These are phyloP conservation scores for Trichosporon sp. DNA, from an alignment of 1,284 basidiomycete genomes.

Conservation along the genomic window DNA sequence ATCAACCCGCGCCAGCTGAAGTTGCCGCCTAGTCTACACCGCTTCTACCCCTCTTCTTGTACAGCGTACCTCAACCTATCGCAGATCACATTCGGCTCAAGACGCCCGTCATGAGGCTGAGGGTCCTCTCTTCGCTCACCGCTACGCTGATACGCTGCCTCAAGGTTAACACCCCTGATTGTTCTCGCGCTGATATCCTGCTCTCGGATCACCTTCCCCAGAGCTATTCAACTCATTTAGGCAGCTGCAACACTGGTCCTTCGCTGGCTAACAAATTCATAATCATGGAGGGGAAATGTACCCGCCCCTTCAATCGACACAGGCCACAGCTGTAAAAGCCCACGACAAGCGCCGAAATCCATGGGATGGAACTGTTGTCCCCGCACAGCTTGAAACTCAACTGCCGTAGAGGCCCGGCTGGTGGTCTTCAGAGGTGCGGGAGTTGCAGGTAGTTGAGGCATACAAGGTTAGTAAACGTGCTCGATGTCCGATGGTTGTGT, in stretches of 20 bases:
- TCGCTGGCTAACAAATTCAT: background rate
- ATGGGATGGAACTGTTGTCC: slow-evolving; percentile 44
- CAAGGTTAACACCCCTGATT: no score
- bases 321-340: slow-evolving; percentile 32
- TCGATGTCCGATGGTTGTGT: background rate
- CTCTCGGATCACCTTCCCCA: no score
- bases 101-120: no score
- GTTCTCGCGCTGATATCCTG: no score
- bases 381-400: slow-evolving; percentile 43
- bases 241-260: no score
- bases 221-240: background rate
- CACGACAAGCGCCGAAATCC: slow-evolving; percentile 49
- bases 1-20: no score
- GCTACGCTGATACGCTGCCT: no score
- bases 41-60: no score
- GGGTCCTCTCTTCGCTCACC: no score
- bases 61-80: no score
- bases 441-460: slow-evolving; percentile 12
- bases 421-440: slow-evolving; percentile 50
- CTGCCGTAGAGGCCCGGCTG: slow-evolving; percentile 39
- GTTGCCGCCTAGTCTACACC: no score
- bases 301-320: slow-evolving; percentile 47
- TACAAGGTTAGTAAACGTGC: slow-evolving; percentile 8
- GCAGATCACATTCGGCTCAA: no score
- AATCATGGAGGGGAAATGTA: slow-evolving; percentile 28